Conservation (phyloP, 495 filamentous ascomycete genomes). For the Neurospora discreta region DNA sequence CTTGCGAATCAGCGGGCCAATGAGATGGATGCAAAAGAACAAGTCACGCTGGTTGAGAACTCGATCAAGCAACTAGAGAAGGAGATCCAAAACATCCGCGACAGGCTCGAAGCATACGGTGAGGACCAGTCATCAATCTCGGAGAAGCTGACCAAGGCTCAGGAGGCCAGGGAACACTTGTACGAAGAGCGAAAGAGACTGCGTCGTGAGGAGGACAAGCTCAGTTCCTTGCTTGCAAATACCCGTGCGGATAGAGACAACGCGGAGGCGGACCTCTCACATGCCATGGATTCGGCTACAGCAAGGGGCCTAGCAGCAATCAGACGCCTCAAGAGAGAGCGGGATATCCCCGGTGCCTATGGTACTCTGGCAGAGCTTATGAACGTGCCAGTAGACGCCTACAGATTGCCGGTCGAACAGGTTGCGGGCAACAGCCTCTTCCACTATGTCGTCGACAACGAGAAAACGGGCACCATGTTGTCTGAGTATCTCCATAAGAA, state of each 20-base stretch:
- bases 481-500: conserved; percentile 69
- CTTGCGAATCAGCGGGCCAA: conserved; percentile 72
- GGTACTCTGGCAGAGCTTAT: conserved; percentile 88
- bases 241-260: conserved; percentile 60
- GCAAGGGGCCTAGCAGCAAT: conserved; percentile 74
- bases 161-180: conserved; percentile 68
- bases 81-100: conserved; percentile 56
- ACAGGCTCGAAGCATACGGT: conserved; percentile 67
- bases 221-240: conserved; percentile 65
- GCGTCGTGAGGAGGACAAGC: conserved; percentile 80
- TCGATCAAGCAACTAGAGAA: conserved; percentile 61
- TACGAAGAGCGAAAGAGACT: conserved; percentile 84
- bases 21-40: conserved; percentile 69
- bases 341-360: conserved; percentile 77
- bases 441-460: conserved; percentile 92
- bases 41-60: conserved; percentile 62
- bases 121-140: conserved; percentile 59
- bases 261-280: conserved; percentile 64
- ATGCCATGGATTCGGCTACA: conserved; percentile 83
- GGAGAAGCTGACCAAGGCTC: conserved; percentile 63
- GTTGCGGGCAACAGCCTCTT: conserved; percentile 89
- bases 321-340: conserved; percentile 62
- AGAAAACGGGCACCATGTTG: conserved; percentile 72
- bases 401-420: conserved; percentile 82
- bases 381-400: conserved; percentile 63